Percentiles rank a stretch among this genome's conserved stretches.
phyloP scores from a whole-genome alignment of 2,329 filamentous ascomycete genomes.

The Nemania sp. region DNA sequence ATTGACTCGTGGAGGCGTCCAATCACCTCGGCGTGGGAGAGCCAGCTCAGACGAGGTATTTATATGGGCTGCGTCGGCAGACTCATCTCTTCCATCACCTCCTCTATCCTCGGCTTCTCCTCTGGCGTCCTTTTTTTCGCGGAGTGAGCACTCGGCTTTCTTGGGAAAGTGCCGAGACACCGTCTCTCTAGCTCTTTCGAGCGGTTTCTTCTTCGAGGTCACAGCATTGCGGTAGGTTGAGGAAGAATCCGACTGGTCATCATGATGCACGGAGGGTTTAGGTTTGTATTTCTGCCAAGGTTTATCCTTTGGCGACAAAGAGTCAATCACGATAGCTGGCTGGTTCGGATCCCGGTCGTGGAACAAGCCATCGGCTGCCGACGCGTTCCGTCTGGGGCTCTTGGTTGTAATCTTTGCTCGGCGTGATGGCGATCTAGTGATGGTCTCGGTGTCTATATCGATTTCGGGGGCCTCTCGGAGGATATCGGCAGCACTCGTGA shows the following conservation, averaged over 20 bases:
- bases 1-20: conserved; percentile 67
- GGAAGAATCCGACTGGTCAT: neutral
- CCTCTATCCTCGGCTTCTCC: neutral
- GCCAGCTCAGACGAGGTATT: conserved; percentile 49
- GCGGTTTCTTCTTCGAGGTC: neutral
- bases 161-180: conserved; percentile 37
- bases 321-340: conserved; percentile 28
- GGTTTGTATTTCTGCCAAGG: conserved; percentile 45
- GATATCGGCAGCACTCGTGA: conserved; percentile 49
- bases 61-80: neutral
- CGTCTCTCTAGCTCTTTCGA: conserved; percentile 38
- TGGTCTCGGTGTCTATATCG: conserved; percentile 38
- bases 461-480: conserved; percentile 43
- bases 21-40: conserved; percentile 60
- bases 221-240: neutral
- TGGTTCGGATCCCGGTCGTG: conserved; percentile 20
- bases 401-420: conserved; percentile 26
- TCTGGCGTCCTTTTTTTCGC: neutral
- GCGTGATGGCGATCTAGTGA: conserved; percentile 33
- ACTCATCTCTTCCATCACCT: neutral
- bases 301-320: conserved; percentile 39
- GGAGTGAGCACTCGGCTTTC: conserved; percentile 18
- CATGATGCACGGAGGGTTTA: conserved; percentile 17
- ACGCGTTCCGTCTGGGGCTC: conserved; percentile 21
- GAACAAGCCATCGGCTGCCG: conserved; percentile 3